Conservation (phyloP, 305 asterid species). For the Plantago rigida region DNA sequence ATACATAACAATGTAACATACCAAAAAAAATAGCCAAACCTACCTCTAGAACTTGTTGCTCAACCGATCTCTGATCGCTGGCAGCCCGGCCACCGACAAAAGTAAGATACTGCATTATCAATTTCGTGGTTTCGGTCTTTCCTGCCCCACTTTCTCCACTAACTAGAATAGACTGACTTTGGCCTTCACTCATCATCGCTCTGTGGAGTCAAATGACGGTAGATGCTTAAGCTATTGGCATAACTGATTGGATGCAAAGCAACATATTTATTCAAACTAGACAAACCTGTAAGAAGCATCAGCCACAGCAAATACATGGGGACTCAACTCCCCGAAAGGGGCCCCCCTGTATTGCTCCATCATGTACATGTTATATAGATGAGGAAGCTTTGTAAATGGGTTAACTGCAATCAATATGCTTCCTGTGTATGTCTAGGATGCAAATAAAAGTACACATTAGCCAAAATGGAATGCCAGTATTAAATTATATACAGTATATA, state of each 20-base stretch:
- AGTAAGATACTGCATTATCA: constrained; percentile 97
- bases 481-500: background rate
- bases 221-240: constrained; percentile 25
- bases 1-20: constrained; percentile 3
- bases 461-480: constrained; percentile 3
- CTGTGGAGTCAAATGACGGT: constrained; percentile 38
- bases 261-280: constrained; percentile 24
- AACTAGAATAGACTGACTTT: constrained; percentile 89
- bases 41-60: constrained; percentile 96
- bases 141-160: constrained; percentile 99
- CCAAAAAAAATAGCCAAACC: constrained; percentile 17
- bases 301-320: constrained; percentile 98
- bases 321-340: constrained; percentile 94
- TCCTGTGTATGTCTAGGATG: constrained; percentile 83
- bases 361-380: constrained; percentile 86
- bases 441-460: constrained; percentile 30
- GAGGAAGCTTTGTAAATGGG: constrained; percentile 97
- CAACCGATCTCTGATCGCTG: constrained; percentile 73
- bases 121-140: constrained; percentile 91
- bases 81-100: constrained; percentile 94
- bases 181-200: constrained; percentile 80
- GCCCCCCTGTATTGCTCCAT: constrained; percentile 98
- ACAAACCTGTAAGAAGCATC: constrained; percentile 92
- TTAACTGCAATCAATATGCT: constrained; percentile 93
- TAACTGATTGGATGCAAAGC: constrained; percentile 19